Percentiles rank a stretch among this genome's conserved stretches.
Evolutionary conservation across 2,329 filamentous ascomycete genomes (phyloP).

Genomic region (Scolecobasidium constrictum): DNA sequence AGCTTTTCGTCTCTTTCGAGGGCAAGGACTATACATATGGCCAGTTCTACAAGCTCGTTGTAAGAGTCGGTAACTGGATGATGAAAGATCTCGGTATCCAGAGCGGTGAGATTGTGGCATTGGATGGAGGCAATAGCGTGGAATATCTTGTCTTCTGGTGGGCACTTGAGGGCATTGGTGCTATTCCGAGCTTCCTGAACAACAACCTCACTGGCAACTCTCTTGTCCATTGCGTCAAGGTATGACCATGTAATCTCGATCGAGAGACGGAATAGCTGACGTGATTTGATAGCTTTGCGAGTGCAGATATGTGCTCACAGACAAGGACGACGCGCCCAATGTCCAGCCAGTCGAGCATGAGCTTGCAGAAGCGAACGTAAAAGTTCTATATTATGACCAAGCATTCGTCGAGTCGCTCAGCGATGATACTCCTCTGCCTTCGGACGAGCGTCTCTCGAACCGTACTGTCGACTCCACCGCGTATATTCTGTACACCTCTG

Average conservation of each 20-base stretch:
- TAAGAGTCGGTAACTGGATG: conserved; percentile 23
- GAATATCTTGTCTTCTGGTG: conserved; percentile 28
- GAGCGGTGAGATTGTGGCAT: conserved; percentile 22
- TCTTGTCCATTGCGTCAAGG: conserved; percentile 23
- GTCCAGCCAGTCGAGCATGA: conserved; percentile 18
- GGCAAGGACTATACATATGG: conserved; percentile 22
- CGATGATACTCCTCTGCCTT: conserved; percentile 10
- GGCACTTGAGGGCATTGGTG: conserved; percentile 24
- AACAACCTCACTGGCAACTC: conserved; percentile 24
- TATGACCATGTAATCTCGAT: too few species aligned
- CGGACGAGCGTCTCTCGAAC: conserved; percentile 16
- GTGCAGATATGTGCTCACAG: conserved; percentile 3
- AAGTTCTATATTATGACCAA: conserved; percentile 4
- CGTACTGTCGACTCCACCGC: conserved; percentile 18
- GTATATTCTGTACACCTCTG: conserved; percentile 25
- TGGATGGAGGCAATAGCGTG: conserved; percentile 24
- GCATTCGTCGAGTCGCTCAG: conserved; percentile 19
- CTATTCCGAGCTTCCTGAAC: conserved; percentile 22
- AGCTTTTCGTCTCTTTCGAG: conserved; percentile 25
- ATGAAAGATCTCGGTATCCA: conserved; percentile 20
- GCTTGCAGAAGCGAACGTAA: background rate
- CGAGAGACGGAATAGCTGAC: background rate
- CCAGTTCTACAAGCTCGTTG: conserved; percentile 21
- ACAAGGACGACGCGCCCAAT: conserved; percentile 10
- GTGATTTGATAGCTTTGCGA: conserved; percentile 1